A percentile compares a stretch with the other conserved stretches of the same genome.
These are phyloP conservation scores for Vachellia collinsii DNA, from an alignment of 306 rosid genomes.

Conservation along the genomic window DNA sequence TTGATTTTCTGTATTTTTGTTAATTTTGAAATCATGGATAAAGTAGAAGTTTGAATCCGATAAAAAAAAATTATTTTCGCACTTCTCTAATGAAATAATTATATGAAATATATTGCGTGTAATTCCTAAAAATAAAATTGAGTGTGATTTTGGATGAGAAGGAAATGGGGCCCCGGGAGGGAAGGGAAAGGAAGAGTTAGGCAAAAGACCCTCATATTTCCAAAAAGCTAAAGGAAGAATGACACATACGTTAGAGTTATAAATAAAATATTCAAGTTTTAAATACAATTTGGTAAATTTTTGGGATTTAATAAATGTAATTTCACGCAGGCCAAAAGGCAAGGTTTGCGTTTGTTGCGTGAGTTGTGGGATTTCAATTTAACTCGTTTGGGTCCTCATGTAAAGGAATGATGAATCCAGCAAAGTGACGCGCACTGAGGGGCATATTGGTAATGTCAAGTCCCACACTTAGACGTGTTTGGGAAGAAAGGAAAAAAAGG, in stretches of 20 bases:
- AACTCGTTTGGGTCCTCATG: slow-evolving; percentile 36
- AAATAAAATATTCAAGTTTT: background rate
- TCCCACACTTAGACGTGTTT: slow-evolving; percentile 37
- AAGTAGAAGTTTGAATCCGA: too few species aligned
- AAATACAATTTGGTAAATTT: background rate
- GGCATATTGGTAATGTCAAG: slow-evolving; percentile 38
- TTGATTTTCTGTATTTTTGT: too few species aligned
- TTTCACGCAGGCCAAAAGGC: background rate
- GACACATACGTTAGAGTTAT: background rate
- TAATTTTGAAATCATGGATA: too few species aligned
- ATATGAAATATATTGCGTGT: background rate
- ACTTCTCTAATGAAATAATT: too few species aligned
- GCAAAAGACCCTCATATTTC: background rate
- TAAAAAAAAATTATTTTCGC: too few species aligned
- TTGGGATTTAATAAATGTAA: background rate
- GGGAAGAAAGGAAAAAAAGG: slow-evolving; percentile 30
- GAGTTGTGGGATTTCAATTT: background rate
- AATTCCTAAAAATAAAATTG: background rate
- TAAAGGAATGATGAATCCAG: background rate
- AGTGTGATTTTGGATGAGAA: background rate
- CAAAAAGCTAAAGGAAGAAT: background rate
- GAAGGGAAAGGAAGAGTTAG: background rate
- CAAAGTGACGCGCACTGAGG: slow-evolving; percentile 55
- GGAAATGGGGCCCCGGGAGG: background rate
- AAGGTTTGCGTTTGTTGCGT: slow-evolving; percentile 7